Conservation (phyloP, 2,329 filamentous ascomycete species). For the Sporothrix pseudoabietina region DNA sequence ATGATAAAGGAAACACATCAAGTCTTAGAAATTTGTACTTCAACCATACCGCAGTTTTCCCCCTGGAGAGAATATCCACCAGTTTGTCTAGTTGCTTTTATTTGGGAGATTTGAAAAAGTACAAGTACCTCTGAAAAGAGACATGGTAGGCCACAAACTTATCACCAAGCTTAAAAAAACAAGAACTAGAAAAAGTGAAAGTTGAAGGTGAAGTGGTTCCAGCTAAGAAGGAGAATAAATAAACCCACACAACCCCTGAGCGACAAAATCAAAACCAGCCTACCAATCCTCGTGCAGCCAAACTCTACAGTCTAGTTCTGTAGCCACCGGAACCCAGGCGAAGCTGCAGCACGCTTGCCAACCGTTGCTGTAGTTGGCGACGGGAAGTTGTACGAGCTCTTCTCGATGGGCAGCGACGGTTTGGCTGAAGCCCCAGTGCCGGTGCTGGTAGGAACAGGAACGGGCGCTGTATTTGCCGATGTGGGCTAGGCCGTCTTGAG, state of each 20-base stretch:
- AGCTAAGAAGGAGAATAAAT: background rate
- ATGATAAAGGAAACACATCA: no score
- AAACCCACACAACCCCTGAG: background rate
- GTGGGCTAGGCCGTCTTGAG: constrained; percentile 5
- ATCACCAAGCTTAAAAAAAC: no score
- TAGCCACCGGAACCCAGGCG: background rate
- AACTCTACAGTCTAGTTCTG: background rate
- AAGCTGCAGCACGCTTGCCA: background rate
- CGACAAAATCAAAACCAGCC: background rate
- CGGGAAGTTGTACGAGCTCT: constrained; percentile 15
- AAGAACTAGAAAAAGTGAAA: background rate
- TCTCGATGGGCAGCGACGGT: background rate
- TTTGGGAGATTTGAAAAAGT: no score
- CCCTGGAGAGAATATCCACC: no score
- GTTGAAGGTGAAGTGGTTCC: background rate
- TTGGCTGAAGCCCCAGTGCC: background rate
- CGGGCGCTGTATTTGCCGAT: background rate
- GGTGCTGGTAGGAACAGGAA: background rate
- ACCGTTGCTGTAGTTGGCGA: background rate
- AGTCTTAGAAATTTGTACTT: no score
- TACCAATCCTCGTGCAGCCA: background rate
- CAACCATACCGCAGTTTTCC: no score
- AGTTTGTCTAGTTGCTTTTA: no score
- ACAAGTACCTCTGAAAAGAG: no score
- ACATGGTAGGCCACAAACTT: no score